Conservation (phyloP, 768 basidiomycete species). For the Piloderma croceum region DNA sequence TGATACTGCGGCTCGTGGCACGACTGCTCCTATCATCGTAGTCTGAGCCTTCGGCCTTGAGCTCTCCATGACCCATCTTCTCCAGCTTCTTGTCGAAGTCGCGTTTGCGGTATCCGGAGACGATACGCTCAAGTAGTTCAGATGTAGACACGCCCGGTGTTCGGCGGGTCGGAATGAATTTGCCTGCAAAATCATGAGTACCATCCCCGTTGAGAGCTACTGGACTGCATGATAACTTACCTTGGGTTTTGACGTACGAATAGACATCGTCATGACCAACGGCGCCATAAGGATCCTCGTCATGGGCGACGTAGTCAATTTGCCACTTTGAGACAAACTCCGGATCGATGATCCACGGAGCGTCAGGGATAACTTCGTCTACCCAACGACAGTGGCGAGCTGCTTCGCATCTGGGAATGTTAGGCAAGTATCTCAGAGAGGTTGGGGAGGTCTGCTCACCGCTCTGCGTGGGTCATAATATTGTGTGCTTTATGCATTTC, state of each 20-base stretch:
- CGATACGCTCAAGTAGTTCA: slow-evolving; percentile 86
- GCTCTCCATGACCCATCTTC: slow-evolving; percentile 78
- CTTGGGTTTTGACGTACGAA: slow-evolving; percentile 69
- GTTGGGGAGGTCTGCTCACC: slow-evolving; percentile 36
- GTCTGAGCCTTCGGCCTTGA: slow-evolving; percentile 45
- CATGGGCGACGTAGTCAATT: slow-evolving; percentile 97
- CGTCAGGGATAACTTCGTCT: slow-evolving; percentile 85
- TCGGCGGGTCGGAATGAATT: slow-evolving; percentile 91
- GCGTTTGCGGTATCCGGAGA: slow-evolving; percentile 76
- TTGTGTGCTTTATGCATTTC: slow-evolving; percentile 70
- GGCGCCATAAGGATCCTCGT: slow-evolving; percentile 81
- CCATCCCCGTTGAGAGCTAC: neutral
- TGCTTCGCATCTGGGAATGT: slow-evolving; percentile 70
- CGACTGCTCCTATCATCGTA: neutral
- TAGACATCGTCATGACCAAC: slow-evolving; percentile 87
- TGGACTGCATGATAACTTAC: no score
- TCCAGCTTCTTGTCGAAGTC: slow-evolving; percentile 86
- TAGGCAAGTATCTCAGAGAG: slow-evolving; percentile 1
- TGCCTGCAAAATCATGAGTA: slow-evolving; percentile 45
- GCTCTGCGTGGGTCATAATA: slow-evolving; percentile 85
- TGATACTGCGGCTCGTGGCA: neutral
- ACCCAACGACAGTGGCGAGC: slow-evolving; percentile 98
- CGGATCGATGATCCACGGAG: slow-evolving; percentile 85
- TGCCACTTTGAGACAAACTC: slow-evolving; percentile 77
- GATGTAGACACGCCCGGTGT: slow-evolving; percentile 95